Conservation (phyloP, 139 green algal species). For the Coelastrella sp. region DNA sequence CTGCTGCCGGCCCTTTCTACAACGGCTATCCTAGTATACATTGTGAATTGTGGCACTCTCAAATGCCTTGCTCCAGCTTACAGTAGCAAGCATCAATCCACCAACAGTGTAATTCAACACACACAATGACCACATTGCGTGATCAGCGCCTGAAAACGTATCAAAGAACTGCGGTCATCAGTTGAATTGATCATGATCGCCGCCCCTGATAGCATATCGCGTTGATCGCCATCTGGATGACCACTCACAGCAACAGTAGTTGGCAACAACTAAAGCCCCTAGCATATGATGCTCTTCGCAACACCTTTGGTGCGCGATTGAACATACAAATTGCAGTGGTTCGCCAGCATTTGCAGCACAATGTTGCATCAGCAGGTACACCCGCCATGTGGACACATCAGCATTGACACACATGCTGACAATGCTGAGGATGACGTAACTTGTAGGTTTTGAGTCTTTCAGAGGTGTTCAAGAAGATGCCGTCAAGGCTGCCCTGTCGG, state of each 20-base stretch:
- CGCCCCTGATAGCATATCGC: too few species aligned
- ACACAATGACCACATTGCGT: too few species aligned
- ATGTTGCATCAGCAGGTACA: not conserved
- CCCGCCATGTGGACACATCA: not conserved
- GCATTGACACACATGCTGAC: not conserved
- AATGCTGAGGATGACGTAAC: not conserved
- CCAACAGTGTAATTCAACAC: too few species aligned
- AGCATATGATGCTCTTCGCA: not conserved
- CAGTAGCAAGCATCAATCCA: too few species aligned
- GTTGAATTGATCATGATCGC: too few species aligned
- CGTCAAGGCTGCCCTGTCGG: constrained; percentile 38
- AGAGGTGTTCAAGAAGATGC: constrained; percentile 53
- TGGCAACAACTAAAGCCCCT: not conserved
- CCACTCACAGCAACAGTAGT: not conserved
- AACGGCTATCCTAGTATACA: too few species aligned
- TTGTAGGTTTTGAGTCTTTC: constrained; percentile 46
- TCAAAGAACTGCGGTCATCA: too few species aligned
- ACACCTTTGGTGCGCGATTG: not conserved
- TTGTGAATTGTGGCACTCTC: too few species aligned
- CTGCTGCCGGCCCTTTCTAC: too few species aligned
- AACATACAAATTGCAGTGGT: not conserved
- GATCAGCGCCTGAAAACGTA: too few species aligned
- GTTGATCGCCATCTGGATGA: not conserved
- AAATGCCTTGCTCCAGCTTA: too few species aligned
- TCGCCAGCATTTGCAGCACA: not conserved